Base-by-base conservation (phyloP, 2,329 filamentous ascomycete species). In the Fusarium phyllophilum region DNA sequence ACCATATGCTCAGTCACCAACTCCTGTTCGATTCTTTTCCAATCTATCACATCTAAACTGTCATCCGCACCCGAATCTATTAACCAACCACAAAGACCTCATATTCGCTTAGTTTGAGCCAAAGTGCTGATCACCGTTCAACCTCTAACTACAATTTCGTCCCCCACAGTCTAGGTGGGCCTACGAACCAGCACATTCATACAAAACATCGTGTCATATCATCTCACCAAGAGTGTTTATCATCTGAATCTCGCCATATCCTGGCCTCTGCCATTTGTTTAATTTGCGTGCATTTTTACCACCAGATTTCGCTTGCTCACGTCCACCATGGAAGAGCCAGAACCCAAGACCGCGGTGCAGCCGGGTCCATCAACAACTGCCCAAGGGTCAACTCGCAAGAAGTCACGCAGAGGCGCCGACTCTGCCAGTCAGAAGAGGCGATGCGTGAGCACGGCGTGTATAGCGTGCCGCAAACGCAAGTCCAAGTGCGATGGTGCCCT, bases 401-500 rank as follows among this genome's bases (percentile, higher is more conserved):
- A 88, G 78, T 77, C 86, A 24, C 84, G 87, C 74, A 85, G 87
- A 69, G 83, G 84, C 42, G 82, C 82, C 65, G 86, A 89, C 62
- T 79, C 84, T 39, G 82, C 83, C n/a, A 76, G 73, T 65, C 86
- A 89, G 76, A 95, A 95, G 82, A 87, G 93, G 72, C 88, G 93
- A 76, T 95, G 93, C 81, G 92, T 96, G 66, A 95, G 92, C 83
- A 95, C 92, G n/a, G 93, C 93, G 15, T 96, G 93, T 80, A 90
- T 95, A 78, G 93, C 93, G 24, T 96, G 93, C 80, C 89, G 93
- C 26, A 91, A 90, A 80, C 87, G 93, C 73, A 96, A 96, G 79
- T 94, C 91, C 54, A 96, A 95, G 88, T 98, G 96, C 82, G 96
- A 98, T 82, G 96, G 96, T 68, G 95, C 95, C 63, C 87, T 93